Conservation (phyloP, 176 grass and related monocot genomes). For the Paspalum vaginatum region DNA sequence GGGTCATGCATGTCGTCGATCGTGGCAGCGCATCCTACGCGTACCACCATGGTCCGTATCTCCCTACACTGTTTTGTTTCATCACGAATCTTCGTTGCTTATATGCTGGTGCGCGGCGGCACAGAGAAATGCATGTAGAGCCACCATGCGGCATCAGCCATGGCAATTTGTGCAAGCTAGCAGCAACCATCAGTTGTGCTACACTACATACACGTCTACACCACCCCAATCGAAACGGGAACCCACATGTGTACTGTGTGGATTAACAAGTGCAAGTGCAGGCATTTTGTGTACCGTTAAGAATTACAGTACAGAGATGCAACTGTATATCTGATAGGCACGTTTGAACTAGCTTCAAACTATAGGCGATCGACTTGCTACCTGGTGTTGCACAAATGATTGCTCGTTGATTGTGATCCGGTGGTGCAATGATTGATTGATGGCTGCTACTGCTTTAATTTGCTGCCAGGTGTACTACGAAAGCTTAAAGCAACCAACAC, state of each 20-base stretch:
- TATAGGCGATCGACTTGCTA: background rate
- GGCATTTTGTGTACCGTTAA: background rate
- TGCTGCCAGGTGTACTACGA: background rate
- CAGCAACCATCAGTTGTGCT: background rate
- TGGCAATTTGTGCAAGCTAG: background rate
- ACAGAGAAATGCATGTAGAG: background rate
- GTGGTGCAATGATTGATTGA: slow-evolving; percentile 22
- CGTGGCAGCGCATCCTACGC: too few relatives aligned
- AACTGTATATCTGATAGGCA: too few relatives aligned
- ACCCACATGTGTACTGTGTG: background rate
- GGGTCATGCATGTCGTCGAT: background rate
- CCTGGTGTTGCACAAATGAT: slow-evolving; percentile 10
- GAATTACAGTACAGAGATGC: background rate
- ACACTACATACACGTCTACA: background rate
- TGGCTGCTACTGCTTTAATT: background rate
- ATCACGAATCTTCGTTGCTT: slow-evolving; percentile 10
- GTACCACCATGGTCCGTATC: background rate
- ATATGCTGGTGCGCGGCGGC: background rate
- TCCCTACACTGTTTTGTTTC: background rate
- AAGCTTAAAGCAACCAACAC: background rate
- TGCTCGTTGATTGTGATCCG: slow-evolving; percentile 4
- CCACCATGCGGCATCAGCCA: background rate
- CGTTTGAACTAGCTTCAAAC: background rate
- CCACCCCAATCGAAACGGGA: background rate
- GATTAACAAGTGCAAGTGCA: background rate